These are phyloP conservation scores for Paspalum notatum DNA, from an alignment of 176 grass and related monocot genomes.

Conservation along the genomic window DNA sequence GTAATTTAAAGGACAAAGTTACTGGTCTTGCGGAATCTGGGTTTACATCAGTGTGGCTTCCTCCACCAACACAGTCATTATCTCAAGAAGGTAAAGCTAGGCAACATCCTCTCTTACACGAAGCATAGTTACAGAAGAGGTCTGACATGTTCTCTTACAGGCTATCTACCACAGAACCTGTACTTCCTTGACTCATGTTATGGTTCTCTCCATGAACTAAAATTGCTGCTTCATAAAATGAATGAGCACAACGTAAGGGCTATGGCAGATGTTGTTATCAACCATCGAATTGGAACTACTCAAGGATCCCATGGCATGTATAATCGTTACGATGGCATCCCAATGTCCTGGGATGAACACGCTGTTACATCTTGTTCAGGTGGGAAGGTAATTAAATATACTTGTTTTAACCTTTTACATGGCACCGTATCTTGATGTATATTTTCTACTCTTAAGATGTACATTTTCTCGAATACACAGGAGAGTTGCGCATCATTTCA, in stretches of 20 bases:
- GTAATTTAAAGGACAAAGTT: slow-evolving; percentile 72
- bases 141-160: slow-evolving; percentile 43
- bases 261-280: slow-evolving; percentile 97
- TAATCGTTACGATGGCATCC: slow-evolving; percentile 96
- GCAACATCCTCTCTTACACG: slow-evolving; percentile 10
- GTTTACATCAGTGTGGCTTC: slow-evolving; percentile 87
- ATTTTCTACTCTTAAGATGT: slow-evolving; percentile 10
- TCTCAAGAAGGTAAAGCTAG: slow-evolving; percentile 63
- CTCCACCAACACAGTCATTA: slow-evolving; percentile 83
- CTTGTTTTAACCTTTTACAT: slow-evolving; percentile 21
- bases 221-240: slow-evolving; percentile 71
- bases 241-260: slow-evolving; percentile 76
- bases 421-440: slow-evolving; percentile 9
- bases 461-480: background rate
- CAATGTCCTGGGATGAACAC: slow-evolving; percentile 85
- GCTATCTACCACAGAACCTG: slow-evolving; percentile 89
- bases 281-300: slow-evolving; percentile 94
- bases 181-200: slow-evolving; percentile 94
- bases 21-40: slow-evolving; percentile 71
- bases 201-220: slow-evolving; percentile 69
- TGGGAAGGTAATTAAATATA: slow-evolving; percentile 65
- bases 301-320: slow-evolving; percentile 73
- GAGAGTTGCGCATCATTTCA: too few relatives aligned
- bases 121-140: slow-evolving; percentile 3
- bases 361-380: slow-evolving; percentile 98